Evolutionary conservation across 176 grass and related monocot species (phyloP).

Genomic region (Bromus sterilis): DNA sequence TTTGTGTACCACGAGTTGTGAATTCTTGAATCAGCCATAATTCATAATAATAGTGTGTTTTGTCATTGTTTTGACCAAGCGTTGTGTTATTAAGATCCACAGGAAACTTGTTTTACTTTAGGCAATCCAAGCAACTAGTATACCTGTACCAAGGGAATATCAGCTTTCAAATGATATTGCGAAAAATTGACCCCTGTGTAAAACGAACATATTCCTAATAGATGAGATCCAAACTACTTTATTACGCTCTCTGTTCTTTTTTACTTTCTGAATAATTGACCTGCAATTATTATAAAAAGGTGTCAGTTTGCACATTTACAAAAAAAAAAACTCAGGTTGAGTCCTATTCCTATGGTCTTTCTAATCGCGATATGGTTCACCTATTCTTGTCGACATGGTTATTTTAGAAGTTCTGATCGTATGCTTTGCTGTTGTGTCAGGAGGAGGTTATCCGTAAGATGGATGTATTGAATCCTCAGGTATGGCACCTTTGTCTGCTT

Average conservation of each 20-base stretch:
- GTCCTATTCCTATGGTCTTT: background rate
- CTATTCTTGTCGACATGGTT: background rate
- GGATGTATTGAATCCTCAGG: constrained; percentile 93
- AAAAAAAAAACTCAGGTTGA: background rate
- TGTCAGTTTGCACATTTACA: background rate
- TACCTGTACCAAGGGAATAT: background rate
- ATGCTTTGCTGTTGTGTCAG: constrained; percentile 35
- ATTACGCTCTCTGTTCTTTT: background rate
- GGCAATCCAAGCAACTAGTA: background rate
- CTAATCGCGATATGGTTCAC: background rate
- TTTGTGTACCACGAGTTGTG: background rate
- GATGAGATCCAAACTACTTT: background rate
- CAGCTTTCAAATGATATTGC: background rate
- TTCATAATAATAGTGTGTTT: background rate
- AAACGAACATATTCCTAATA: background rate
- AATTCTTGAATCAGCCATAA: background rate
- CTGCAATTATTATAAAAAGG: background rate
- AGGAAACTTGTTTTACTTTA: background rate
- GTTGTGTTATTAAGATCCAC: background rate
- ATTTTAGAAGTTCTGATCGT: background rate
- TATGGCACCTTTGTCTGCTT: constrained; percentile 15
- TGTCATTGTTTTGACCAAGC: background rate
- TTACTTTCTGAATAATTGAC: background rate
- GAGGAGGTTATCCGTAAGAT: constrained; percentile 76
- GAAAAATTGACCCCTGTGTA: background rate